Evolutionary conservation across 2,329 filamentous ascomycete genomes (phyloP).

Genomic region (Penicillium oxalicum): DNA sequence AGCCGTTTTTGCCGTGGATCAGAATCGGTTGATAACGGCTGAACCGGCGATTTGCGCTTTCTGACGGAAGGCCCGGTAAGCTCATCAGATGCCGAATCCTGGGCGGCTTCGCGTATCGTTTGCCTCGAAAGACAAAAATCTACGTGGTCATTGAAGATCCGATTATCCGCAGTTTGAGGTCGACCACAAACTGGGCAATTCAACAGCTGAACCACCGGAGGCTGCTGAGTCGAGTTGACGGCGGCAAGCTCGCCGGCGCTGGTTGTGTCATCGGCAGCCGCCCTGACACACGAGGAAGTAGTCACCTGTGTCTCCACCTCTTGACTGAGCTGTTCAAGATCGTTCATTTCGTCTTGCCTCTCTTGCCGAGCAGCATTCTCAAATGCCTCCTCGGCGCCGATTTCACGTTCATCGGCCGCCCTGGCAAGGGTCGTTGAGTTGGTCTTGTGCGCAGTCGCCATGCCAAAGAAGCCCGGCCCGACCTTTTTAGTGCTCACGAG

Average conservation of each 20-base stretch:
- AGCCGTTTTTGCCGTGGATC: slow-evolving; percentile 32
- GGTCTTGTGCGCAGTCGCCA: slow-evolving; percentile 19
- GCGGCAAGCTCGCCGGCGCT: slow-evolving; percentile 18
- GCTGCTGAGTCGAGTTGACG: slow-evolving; percentile 1
- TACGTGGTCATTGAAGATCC: slow-evolving; percentile 81
- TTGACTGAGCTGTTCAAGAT: slow-evolving; percentile 58
- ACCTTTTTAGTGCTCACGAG: slow-evolving; percentile 79
- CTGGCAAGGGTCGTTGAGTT: not conserved
- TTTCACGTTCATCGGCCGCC: slow-evolving; percentile 52
- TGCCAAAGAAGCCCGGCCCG: slow-evolving; percentile 74
- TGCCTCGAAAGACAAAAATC: slow-evolving; percentile 82
- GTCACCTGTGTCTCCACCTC: slow-evolving; percentile 31
- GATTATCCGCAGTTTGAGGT: slow-evolving; percentile 69
- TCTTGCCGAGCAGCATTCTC: slow-evolving; percentile 57
- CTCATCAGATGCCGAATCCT: slow-evolving; percentile 39
- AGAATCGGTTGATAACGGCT: slow-evolving; percentile 6
- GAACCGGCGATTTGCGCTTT: slow-evolving; percentile 33
- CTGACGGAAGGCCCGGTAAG: slow-evolving; percentile 6
- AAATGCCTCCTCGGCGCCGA: slow-evolving; percentile 62
- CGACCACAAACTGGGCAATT: slow-evolving; percentile 81
- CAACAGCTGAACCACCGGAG: slow-evolving; percentile 55
- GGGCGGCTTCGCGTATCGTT: slow-evolving; percentile 77
- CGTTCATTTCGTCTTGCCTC: slow-evolving; percentile 55
- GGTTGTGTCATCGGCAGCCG: not conserved
- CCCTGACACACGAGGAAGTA: not conserved